Conservation (phyloP, 768 basidiomycete species). For the Rhizopogon roseolus region DNA sequence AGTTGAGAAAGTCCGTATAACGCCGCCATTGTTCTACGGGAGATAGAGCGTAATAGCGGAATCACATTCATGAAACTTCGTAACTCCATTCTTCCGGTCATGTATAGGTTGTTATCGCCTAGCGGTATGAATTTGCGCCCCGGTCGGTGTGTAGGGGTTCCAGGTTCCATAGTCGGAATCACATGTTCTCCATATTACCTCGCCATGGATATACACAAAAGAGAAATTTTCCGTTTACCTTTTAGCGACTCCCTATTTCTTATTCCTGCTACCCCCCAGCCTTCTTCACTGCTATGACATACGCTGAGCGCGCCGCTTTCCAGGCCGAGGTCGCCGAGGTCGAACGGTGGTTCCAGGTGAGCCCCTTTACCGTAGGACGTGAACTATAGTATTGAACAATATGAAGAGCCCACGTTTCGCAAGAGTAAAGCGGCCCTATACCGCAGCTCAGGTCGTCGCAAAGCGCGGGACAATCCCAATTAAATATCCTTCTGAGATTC, state of each 20-base stretch:
- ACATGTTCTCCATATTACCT: conserved; percentile 33
- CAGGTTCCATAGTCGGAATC: conserved; percentile 30
- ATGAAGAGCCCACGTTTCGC: conserved; percentile 82
- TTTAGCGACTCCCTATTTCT: conserved; percentile 8
- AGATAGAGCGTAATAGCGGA: conserved; percentile 18
- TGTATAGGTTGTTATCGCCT: neutral
- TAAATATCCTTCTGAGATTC: conserved; percentile 79
- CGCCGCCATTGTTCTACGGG: conserved; percentile 6
- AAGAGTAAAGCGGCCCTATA: conserved; percentile 86
- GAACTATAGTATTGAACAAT: neutral
- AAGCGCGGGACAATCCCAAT: conserved; percentile 88
- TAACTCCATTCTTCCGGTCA: neutral
- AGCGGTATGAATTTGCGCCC: neutral
- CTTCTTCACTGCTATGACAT: conserved; percentile 41
- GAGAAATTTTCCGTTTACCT: neutral
- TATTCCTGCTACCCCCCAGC: conserved; percentile 20
- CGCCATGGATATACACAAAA: neutral
- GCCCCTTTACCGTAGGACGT: conserved; percentile 14
- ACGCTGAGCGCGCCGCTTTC: conserved; percentile 62
- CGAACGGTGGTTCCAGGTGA: conserved; percentile 91
- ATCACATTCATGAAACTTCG: neutral
- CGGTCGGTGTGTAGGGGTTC: neutral
- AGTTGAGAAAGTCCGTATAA: conserved; percentile 6
- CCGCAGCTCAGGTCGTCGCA: conserved; percentile 87
- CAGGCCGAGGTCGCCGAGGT: conserved; percentile 79